These are phyloP conservation scores for Salix exigua DNA, from an alignment of 345 rosid species.

Conservation along the genomic window DNA sequence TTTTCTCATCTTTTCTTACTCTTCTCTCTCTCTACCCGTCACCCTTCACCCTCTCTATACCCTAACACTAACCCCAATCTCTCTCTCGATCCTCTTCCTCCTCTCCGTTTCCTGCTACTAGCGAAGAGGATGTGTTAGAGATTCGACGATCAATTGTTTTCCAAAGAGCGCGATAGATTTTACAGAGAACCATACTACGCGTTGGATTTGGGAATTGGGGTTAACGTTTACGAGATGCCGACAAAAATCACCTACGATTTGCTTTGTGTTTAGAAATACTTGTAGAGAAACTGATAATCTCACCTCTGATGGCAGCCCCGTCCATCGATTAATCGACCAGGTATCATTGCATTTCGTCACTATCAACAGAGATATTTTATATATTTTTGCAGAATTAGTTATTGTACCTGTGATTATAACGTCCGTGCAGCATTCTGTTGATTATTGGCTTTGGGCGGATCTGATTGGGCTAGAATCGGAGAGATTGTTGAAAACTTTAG, in stretches of 20 bases:
- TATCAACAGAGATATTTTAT: no score
- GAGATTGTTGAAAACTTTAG: constrained; percentile 53
- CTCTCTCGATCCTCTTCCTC: not conserved
- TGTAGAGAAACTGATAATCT: constrained; percentile 72
- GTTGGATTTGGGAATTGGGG: constrained; percentile 50
- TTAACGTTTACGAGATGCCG: constrained; percentile 92
- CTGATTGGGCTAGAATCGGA: constrained; percentile 70
- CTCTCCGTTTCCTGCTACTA: constrained; percentile 11
- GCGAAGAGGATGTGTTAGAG: constrained; percentile 32
- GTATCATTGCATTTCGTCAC: constrained; percentile 17
- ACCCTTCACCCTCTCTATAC: no score
- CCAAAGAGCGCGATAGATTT: constrained; percentile 42
- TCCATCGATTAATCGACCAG: constrained; percentile 89
- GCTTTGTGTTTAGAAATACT: constrained; percentile 42
- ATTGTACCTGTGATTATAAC: no score
- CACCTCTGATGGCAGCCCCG: constrained; percentile 94
- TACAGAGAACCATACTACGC: constrained; percentile 48
- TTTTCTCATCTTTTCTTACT: no score
- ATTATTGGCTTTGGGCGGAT: constrained; percentile 98
- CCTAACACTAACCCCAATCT: no score
- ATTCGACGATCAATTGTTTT: constrained; percentile 42
- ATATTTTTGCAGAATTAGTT: no score
- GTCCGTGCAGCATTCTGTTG: constrained; percentile 19
- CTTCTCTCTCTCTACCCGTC: no score
- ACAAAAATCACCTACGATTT: constrained; percentile 63